Percentiles rank a stretch among this genome's conserved stretches.
These are phyloP conservation scores for Sechiopsis laciniata DNA, from an alignment of 306 rosid genomes.

Conservation along the genomic window DNA sequence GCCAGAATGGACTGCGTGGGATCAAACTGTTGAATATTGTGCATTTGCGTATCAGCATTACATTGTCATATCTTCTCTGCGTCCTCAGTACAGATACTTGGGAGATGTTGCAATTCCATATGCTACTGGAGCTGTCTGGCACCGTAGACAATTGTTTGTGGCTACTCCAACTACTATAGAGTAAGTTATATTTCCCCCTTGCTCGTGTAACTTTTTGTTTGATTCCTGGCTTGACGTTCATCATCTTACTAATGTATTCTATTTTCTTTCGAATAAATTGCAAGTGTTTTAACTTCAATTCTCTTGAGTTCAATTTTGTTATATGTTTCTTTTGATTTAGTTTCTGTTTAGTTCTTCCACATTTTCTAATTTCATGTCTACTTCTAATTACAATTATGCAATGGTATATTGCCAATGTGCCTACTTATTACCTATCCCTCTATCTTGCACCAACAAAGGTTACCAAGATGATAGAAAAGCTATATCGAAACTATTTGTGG, in stretches of 20 bases:
- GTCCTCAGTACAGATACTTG: slow-evolving; percentile 91
- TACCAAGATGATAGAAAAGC: no score
- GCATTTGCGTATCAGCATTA: slow-evolving; percentile 90
- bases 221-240: slow-evolving; percentile 7
- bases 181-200: slow-evolving; percentile 43
- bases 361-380: background rate
- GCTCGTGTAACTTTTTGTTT: slow-evolving; percentile 11
- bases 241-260: background rate
- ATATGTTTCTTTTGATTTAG: slow-evolving; percentile 7
- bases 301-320: background rate
- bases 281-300: background rate
- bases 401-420: no score
- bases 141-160: slow-evolving; percentile 88
- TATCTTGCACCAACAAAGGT: no score
- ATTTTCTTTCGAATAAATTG: background rate
- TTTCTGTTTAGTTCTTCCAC: background rate
- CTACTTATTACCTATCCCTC: no score
- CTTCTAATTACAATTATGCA: background rate
- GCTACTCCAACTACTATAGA: slow-evolving; percentile 94
- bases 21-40: slow-evolving; percentile 91
- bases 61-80: slow-evolving; percentile 90
- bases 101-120: slow-evolving; percentile 94
- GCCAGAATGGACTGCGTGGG: slow-evolving; percentile 99
- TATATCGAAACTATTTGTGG: no score
- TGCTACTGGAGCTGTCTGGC: slow-evolving; percentile 96